Base-by-base conservation (phyloP, 495 filamentous ascomycete genomes). In the Articulospora tetracladia region DNA sequence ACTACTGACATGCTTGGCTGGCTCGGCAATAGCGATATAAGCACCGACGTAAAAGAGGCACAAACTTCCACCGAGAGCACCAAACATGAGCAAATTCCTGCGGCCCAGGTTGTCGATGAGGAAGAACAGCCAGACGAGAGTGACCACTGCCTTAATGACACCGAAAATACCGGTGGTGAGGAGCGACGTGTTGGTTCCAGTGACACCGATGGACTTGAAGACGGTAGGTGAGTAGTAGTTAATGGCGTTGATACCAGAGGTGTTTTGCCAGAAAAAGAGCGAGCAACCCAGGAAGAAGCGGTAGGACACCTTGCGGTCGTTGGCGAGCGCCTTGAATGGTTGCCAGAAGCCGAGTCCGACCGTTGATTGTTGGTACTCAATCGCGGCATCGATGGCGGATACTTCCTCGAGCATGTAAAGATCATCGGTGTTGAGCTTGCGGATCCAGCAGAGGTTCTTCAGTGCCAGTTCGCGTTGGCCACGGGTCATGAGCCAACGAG, bases 161-260 rank as follows among this genome's bases (percentile, higher is more conserved):
- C 83, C 83, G 66, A 86, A 87, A 63, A 87, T 77, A 39, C 84
- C 83, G 0, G 84, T 87, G 20, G 83, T 81, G 64, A 86, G 79
- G 22, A 86, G 77, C 24, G 70, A 71, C 30, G 77, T 77, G 20
- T 76, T 69, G 23, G 73, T 83, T 7, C 79, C 78, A 1, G 58
- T 66, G 51, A 86, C 77, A 17, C 84, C 83, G 27, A 86, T 74
- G 57, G 76, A 80, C 58, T 72, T 72, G 76, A 91, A 91, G 63
- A 93, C 90, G 50, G 83, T 80, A 1, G 88, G 87, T 2, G 85
- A 83, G 70, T 88, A 89, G 68, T 88, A 87, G 68, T 90, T 89
- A 65, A 84, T 83, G 20, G 75, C 62, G 41, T 68, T 65, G 36
- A 67, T 69, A 20, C 65, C 65, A 27, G 65, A 67, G 20, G 58